Percentiles rank a stretch among this genome's conserved stretches.
Evolutionary conservation across 2,329 filamentous ascomycete species (phyloP).

Genomic region (Blumeria graminis): DNA sequence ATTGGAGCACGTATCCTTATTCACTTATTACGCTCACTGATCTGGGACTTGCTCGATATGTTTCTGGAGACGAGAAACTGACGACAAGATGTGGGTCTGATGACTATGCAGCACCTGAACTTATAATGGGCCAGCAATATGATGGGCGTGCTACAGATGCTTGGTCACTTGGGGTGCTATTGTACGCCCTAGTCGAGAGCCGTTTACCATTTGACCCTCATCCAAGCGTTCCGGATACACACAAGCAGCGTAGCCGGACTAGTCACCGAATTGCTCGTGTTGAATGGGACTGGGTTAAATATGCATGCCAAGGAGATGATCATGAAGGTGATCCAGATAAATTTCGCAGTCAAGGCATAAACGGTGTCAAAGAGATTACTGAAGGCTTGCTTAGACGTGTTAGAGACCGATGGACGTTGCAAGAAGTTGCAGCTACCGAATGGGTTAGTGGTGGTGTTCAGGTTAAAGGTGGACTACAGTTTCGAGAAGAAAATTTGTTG

Average conservation of each 20-base stretch:
- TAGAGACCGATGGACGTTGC: conserved; percentile 50
- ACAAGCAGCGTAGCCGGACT: conserved; percentile 55
- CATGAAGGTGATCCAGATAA: conserved; percentile 44
- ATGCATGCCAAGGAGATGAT: conserved; percentile 61
- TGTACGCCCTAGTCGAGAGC: conserved; percentile 87
- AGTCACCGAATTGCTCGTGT: conserved; percentile 87
- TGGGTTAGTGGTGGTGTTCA: conserved; percentile 60
- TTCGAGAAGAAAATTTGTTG: conserved; percentile 25
- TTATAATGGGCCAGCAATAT: conserved; percentile 85
- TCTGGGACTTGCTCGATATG: conserved; percentile 65
- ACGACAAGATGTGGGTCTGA: conserved; percentile 86
- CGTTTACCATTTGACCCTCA: conserved; percentile 78
- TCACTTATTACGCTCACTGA: conserved; percentile 79
- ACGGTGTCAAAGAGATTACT: conserved; percentile 57
- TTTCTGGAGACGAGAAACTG: conserved; percentile 69
- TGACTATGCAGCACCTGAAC: conserved; percentile 90
- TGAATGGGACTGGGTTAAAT: conserved; percentile 88
- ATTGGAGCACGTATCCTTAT: conserved; percentile 56
- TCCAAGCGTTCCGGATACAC: conserved; percentile 53
- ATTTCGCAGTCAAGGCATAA: conserved; percentile 38
- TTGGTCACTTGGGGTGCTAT: conserved; percentile 80
- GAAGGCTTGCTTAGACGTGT: conserved; percentile 68
- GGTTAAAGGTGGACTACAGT: conserved; percentile 36
- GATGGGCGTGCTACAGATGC: conserved; percentile 80
- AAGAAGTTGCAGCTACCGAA: conserved; percentile 42